Evolutionary conservation across 345 rosid species (phyloP).

Genomic region (Populus alba): DNA sequence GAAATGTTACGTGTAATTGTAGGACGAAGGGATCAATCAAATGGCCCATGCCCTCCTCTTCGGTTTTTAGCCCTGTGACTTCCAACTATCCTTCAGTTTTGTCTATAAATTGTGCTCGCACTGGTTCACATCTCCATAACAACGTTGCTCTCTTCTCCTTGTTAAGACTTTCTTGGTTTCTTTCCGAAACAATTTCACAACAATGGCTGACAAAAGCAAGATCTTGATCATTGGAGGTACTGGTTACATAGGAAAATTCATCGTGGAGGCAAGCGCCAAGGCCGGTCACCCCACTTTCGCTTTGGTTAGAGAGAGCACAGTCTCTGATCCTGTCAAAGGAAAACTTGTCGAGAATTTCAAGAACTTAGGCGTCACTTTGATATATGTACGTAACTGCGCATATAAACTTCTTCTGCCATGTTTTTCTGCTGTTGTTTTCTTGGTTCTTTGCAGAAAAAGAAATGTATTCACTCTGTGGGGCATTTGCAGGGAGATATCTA

Average conservation of each 20-base stretch:
- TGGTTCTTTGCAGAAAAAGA: not conserved
- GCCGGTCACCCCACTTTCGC: conserved; percentile 62
- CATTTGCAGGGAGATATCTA: conserved; percentile 31
- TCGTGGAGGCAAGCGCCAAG: conserved; percentile 56
- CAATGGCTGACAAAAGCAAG: conserved; percentile 67
- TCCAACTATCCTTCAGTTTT: not conserved
- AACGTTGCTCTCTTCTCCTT: not conserved
- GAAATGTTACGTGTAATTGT: no score
- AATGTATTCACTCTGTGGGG: not conserved
- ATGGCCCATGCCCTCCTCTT: no score
- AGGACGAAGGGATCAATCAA: no score
- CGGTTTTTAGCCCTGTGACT: no score
- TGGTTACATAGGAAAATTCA: conserved; percentile 69
- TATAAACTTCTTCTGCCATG: not conserved
- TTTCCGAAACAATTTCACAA: not conserved
- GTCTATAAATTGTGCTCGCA: conserved; percentile 2
- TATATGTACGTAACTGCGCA: conserved; percentile 31
- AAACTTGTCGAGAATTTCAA: conserved; percentile 48
- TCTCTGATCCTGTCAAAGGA: conserved; percentile 55
- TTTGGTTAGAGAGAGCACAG: conserved; percentile 50
- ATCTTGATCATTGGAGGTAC: conserved; percentile 69
- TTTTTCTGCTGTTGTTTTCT: not conserved
- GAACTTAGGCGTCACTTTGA: conserved; percentile 51
- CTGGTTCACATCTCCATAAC: not conserved
- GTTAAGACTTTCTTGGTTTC: not conserved